phyloP scores from a whole-genome alignment of 345 rosid genomes.

The Atalantia buxifolia region DNA sequence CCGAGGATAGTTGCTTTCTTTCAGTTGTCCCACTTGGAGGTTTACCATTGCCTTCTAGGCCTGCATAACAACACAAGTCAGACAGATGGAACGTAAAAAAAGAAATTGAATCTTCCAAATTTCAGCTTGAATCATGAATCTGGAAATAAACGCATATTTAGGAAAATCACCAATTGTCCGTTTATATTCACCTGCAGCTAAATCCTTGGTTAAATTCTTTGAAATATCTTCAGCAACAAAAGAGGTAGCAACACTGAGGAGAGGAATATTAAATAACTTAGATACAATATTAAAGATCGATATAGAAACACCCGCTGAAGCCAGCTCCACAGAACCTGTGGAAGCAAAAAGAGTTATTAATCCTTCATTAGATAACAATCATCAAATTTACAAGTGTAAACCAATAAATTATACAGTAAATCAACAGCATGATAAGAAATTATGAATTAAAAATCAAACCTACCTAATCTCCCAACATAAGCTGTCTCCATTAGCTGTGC shows the following conservation, averaged over 20 bases:
- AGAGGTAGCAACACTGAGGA: constrained; percentile 90
- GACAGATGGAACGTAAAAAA: constrained; percentile 10
- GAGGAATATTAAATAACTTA: constrained; percentile 90
- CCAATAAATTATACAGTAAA: not conserved
- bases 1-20: constrained; percentile 84
- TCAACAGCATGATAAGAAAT: not conserved
- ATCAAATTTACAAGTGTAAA: not conserved
- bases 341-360: constrained; percentile 14
- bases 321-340: constrained; percentile 83
- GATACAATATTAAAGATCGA: constrained; percentile 82
- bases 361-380: not conserved
- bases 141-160: not conserved
- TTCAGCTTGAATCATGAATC: not conserved
- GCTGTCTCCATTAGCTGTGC: constrained; percentile 92
- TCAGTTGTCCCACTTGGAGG: constrained; percentile 30
- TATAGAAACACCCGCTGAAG: constrained; percentile 81
- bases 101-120: constrained; percentile 1
- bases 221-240: constrained; percentile 94
- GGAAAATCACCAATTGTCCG: not conserved
- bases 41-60: constrained; percentile 32
- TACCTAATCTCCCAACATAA: constrained; percentile 91
- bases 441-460: not conserved
- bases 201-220: constrained; percentile 41
- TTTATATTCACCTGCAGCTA: constrained; percentile 44
- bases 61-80: constrained; percentile 22